These are phyloP conservation scores for Oidiodendron maius DNA, from an alignment of 495 filamentous ascomycete species.

Conservation along the genomic window DNA sequence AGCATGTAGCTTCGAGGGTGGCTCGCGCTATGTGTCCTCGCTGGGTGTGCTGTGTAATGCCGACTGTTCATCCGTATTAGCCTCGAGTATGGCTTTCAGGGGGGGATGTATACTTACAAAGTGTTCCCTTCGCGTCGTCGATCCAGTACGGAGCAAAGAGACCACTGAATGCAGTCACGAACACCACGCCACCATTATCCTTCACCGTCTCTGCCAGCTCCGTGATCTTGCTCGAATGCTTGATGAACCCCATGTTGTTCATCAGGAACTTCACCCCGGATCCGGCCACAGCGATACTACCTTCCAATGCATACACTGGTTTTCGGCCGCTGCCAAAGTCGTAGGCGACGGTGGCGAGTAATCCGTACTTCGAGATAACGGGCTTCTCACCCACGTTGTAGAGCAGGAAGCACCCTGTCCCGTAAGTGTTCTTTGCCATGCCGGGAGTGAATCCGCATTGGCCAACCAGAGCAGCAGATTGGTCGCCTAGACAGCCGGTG, in stretches of 20 bases:
- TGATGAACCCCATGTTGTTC: constrained; percentile 84
- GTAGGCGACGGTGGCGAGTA: constrained; percentile 84
- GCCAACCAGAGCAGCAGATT: constrained; percentile 87
- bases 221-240: constrained; percentile 71
- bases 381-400: constrained; percentile 91
- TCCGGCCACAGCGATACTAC: constrained; percentile 86
- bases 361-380: constrained; percentile 83
- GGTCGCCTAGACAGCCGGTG: constrained; percentile 84
- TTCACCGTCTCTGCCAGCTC: constrained; percentile 74
- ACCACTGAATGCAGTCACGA: constrained; percentile 94
- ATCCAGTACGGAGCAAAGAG: constrained; percentile 99
- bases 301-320: constrained; percentile 87
- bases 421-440: constrained; percentile 92
- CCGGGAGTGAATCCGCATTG: constrained; percentile 87
- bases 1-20: constrained; percentile 92
- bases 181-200: constrained; percentile 89
- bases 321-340: constrained; percentile 63
- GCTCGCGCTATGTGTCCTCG: constrained; percentile 89
- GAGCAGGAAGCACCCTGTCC: constrained; percentile 91
- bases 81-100: neutral
- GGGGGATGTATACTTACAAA: constrained; percentile 25
- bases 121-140: constrained; percentile 85
- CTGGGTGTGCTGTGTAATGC: constrained; percentile 87
- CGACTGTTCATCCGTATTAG: constrained; percentile 44
- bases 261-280: constrained; percentile 85